Conservation (phyloP, 2,329 filamentous ascomycete species). For the Boeremia exigua region DNA sequence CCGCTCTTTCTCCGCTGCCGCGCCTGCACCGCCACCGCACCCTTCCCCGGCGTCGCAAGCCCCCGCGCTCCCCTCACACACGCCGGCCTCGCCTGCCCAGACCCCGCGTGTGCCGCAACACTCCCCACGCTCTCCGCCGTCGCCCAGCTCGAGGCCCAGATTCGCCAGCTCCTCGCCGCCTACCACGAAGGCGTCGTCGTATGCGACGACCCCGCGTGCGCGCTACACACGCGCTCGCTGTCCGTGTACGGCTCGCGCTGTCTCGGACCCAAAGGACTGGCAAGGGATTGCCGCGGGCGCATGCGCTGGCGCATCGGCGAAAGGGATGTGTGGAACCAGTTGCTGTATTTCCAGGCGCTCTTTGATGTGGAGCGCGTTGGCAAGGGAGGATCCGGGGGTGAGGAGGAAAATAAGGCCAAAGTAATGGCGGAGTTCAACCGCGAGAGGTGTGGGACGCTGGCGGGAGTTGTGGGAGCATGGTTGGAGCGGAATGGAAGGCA, state of each 20-base stretch:
- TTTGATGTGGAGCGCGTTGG: constrained; percentile 90
- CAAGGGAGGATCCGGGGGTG: constrained; percentile 53
- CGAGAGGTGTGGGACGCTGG: constrained; percentile 75
- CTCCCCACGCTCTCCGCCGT: constrained; percentile 77
- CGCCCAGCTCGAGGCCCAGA: constrained; percentile 84
- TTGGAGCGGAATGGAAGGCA: constrained; percentile 87
- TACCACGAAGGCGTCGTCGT: constrained; percentile 95
- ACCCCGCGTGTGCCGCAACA: constrained; percentile 65
- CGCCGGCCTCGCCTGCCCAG: constrained; percentile 75
- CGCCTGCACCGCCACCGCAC: constrained; percentile 72
- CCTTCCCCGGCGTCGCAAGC: constrained; percentile 75
- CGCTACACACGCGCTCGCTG: constrained; percentile 79
- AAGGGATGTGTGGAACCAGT: constrained; percentile 92
- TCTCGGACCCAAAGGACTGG: constrained; percentile 84
- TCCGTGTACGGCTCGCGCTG: constrained; percentile 91
- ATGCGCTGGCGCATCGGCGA: constrained; percentile 91
- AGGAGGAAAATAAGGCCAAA: constrained; percentile 60
- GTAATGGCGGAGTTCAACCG: constrained; percentile 85
- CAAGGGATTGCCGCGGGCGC: constrained; percentile 79
- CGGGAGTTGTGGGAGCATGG: constrained; percentile 79
- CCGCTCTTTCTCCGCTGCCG: constrained; percentile 82
- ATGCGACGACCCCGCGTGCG: constrained; percentile 88
- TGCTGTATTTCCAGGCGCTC: constrained; percentile 82
- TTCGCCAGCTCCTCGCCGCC: constrained; percentile 75
- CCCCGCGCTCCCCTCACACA: constrained; percentile 63